Conservation (phyloP, 768 basidiomycete genomes). For the Lactarius sanguifluus region DNA sequence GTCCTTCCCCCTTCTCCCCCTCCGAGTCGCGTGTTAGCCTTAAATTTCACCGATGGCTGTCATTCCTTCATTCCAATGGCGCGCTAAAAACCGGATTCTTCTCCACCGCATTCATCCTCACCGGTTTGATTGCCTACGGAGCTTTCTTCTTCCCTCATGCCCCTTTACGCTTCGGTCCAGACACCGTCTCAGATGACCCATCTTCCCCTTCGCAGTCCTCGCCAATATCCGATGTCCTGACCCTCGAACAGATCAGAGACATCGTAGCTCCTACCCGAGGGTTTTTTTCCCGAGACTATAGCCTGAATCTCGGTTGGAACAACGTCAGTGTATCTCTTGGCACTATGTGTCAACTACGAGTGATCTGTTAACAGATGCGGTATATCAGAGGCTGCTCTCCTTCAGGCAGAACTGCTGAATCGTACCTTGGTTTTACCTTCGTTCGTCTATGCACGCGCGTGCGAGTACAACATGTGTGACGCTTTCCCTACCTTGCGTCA, state of each 20-base stretch:
- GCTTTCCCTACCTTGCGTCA: conserved; percentile 15
- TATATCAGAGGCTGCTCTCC: conserved; percentile 49
- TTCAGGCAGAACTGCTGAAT: conserved; percentile 45
- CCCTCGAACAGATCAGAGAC: conserved; percentile 36
- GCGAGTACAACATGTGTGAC: conserved; percentile 42
- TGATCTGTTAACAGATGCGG: conserved; percentile 38
- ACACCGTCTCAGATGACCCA: not conserved
- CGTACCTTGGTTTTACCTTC: conserved; percentile 47
- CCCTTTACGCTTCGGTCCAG: not conserved
- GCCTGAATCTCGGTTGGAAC: conserved; percentile 48
- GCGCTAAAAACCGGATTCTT: not conserved
- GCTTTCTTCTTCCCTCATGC: conserved; percentile 2
- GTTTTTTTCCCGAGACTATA: conserved; percentile 45
- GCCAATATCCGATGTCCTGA: conserved; percentile 26
- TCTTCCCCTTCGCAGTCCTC: not conserved
- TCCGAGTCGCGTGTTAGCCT: not conserved
- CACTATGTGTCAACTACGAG: conserved; percentile 5
- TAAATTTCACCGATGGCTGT: not conserved
- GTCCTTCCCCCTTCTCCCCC: not conserved
- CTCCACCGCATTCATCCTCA: conserved; percentile 16
- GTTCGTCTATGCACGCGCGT: conserved; percentile 47
- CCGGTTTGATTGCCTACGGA: conserved; percentile 14
- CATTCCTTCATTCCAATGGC: not conserved
- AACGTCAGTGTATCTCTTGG: conserved; percentile 39
- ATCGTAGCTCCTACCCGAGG: conserved; percentile 43